Conservation (phyloP, 805 yeast species). For the Ogataea minuta region DNA sequence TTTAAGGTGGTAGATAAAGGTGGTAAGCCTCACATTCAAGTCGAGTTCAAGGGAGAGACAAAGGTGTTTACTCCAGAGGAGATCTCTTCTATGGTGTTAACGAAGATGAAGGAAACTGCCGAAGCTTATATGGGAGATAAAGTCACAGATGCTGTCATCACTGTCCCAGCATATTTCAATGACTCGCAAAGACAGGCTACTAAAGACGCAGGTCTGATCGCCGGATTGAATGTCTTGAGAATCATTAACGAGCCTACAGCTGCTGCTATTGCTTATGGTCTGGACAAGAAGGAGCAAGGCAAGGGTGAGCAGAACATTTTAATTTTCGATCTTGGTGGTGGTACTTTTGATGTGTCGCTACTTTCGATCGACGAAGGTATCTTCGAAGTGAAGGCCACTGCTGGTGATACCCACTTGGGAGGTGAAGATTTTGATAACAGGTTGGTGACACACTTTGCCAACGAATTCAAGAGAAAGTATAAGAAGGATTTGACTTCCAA, state of each 20-base stretch:
- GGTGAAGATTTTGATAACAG: slow-evolving; percentile 99
- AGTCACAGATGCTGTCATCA: slow-evolving; percentile 90
- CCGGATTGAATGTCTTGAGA: slow-evolving; percentile 92
- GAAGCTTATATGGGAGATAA: slow-evolving; percentile 83
- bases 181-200: slow-evolving; percentile 99
- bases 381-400: slow-evolving; percentile 93
- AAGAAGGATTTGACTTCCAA: slow-evolving; percentile 88
- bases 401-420: slow-evolving; percentile 91
- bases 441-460: slow-evolving; percentile 88
- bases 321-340: slow-evolving; percentile 96
- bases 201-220: slow-evolving; percentile 95
- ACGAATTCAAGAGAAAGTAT: slow-evolving; percentile 97
- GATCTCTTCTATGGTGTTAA: slow-evolving; percentile 87
- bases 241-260: slow-evolving; percentile 97
- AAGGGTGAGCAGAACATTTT: slow-evolving; percentile 80
- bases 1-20: slow-evolving; percentile 71
- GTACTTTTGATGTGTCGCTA: slow-evolving; percentile 95
- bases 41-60: slow-evolving; percentile 79
- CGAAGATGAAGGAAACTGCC: slow-evolving; percentile 86
- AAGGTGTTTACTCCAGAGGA: slow-evolving; percentile 92
- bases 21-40: slow-evolving; percentile 82
- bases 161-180: slow-evolving; percentile 96
- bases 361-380: slow-evolving; percentile 93
- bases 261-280: slow-evolving; percentile 96
- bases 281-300: slow-evolving; percentile 57